Percentiles rank a stretch among this genome's conserved stretches.
Evolutionary conservation across 2,329 filamentous ascomycete species (phyloP).

Genomic region (Curvularia lunata): DNA sequence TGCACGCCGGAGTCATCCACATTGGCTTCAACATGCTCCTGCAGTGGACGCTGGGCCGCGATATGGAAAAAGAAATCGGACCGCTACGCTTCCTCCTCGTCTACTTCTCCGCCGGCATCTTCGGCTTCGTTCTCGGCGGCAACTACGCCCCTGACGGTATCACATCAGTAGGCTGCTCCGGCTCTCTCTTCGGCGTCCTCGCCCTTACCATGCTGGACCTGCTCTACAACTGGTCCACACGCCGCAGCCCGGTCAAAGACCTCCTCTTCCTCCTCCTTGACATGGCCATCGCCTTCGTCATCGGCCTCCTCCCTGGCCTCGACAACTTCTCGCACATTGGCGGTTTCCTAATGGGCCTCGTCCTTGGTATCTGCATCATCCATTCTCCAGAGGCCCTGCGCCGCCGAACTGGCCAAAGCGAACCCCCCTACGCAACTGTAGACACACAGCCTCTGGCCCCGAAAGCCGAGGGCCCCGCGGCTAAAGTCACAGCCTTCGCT

Average conservation of each 20-base stretch:
- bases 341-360: constrained; percentile 90
- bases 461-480: constrained; percentile 12
- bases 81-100: constrained; percentile 86
- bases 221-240: constrained; percentile 88
- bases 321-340: constrained; percentile 99
- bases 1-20: constrained; percentile 92
- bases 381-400: constrained; percentile 85
- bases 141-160: constrained; percentile 87
- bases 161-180: constrained; percentile 84
- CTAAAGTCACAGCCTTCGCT: constrained; percentile 52
- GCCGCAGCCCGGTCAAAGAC: constrained; percentile 77
- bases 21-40: constrained; percentile 95
- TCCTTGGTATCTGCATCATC: constrained; percentile 83
- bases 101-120: constrained; percentile 90
- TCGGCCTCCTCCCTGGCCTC: constrained; percentile 87
- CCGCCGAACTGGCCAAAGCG: constrained; percentile 72
- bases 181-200: constrained; percentile 88
- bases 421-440: constrained; percentile 74
- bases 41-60: constrained; percentile 85
- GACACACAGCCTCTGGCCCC: constrained; percentile 30
- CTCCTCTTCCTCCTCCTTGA: constrained; percentile 87
- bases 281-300: constrained; percentile 85
- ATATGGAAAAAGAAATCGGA: constrained; percentile 92
- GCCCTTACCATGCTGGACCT: constrained; percentile 88
- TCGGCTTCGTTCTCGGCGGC: constrained; percentile 92